These are phyloP conservation scores for Gynochthodes officinalis DNA, from an alignment of 257 asterid genomes.

Conservation along the genomic window DNA sequence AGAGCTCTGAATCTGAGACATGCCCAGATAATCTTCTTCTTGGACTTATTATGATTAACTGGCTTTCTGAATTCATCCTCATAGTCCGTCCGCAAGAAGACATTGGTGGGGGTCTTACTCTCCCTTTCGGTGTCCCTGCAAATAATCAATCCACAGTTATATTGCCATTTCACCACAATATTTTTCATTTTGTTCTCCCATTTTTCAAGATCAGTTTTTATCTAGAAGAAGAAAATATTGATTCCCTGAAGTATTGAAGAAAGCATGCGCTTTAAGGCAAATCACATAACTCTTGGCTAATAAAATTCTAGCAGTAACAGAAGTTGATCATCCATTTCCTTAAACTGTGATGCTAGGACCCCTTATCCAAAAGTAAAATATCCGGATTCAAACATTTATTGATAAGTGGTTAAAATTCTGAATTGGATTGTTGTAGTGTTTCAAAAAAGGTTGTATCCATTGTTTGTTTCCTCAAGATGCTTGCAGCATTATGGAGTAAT, in stretches of 20 bases:
- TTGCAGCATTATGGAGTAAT: constrained; percentile 3
- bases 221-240: not conserved
- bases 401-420: not conserved
- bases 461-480: not conserved
- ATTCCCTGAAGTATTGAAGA: not conserved
- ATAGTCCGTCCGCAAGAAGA: constrained; percentile 40
- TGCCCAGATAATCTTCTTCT: constrained; percentile 61
- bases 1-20: constrained; percentile 72
- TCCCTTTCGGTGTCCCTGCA: constrained; percentile 65
- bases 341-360: not conserved
- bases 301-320: not conserved
- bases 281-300: not conserved
- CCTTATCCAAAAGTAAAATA: not conserved
- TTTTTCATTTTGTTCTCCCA: not conserved
- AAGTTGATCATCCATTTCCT: not conserved
- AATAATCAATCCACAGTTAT: constrained; percentile 1
- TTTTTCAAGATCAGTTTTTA: not conserved
- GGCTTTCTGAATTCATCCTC: constrained; percentile 69
- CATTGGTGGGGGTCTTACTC: constrained; percentile 60
- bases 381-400: not conserved
- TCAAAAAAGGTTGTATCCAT: not conserved
- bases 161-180: not conserved
- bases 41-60: constrained; percentile 41
- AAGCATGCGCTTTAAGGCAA: not conserved
- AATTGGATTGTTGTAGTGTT: not conserved